Evolutionary conservation across 2,329 filamentous ascomycete genomes (phyloP), one percentile per base, ranked within the genome.

Genomic region (Aspergillus felis): DNA sequence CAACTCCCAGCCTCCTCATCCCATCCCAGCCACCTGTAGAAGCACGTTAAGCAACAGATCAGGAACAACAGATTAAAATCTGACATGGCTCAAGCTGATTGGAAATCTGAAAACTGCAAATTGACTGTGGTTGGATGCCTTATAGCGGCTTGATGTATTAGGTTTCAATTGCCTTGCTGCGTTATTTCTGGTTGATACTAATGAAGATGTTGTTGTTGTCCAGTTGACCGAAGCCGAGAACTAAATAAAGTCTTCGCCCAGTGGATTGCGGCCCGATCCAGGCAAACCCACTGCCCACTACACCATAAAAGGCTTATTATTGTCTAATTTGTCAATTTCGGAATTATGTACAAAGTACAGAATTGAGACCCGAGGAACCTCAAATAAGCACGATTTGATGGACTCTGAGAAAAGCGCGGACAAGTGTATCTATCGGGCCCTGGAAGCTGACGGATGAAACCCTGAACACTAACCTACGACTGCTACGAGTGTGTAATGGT

Each of bases 21-120:
- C 61, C 58, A 29, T 51, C 57, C 61, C 61, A 63, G 61, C 61
- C 61, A 62, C 61, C 61, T 51, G 50, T 22, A 48, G n/a, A 35
- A n/a, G n/a, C 25, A 25, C 5, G 25, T 5, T 25, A 25, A 25
- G 4, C 32, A 42, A 41, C 24, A 51, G 57, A 54, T 48, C 50
- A 54, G 44, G 44, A 47, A 47, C 22, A 59, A 50, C 28, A 6
- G 47, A 51, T 50, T 51, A n/a, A n/a, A 47, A 56, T 49, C 14
- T 50, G 35, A 64, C 55, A 59, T 63, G 57, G 50, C 48, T 48
- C 3, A 9, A 35, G 10, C 20, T 57, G 41, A 64, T 59, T 64
- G 54, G 60, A 25, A 24, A 25, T 17, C 12, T 25, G n/a, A n/a
- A 25, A 6, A 14, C 24, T 3, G 5, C 22, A 24, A 2, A 7